Base-by-base conservation (phyloP, 2,329 filamentous ascomycete species). In the Talaromyces islandicus region DNA sequence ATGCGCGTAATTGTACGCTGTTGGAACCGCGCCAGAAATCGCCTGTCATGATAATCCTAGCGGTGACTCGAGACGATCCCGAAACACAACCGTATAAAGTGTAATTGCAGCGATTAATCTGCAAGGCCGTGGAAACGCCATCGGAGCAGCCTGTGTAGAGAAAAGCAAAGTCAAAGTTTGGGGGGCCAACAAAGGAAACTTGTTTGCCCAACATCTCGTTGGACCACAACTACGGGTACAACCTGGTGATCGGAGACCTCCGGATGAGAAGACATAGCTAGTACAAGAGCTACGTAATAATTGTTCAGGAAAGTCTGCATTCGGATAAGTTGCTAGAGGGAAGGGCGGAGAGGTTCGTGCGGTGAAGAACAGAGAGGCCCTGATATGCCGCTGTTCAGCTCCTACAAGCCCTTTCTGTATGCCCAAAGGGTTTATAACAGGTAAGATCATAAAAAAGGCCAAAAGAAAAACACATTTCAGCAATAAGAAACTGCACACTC, bases 401-500 rank as follows among this genome's bases (percentile, higher is more conserved):
- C 21, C 43, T 24, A 46, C 43, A 46, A 24, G 43, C 19, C 19
- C n/a, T 24, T 11, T 46, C 41, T 7, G 4, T 4, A 46, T 46
- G 7, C 43, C 21, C 43, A 19, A 12, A n/a, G 38, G 38, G 12
- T 46, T 19, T 46, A 46, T 10, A 21, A 46, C 17, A 24, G 19
- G 43, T 9, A 21, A 24, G 21, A 46, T 46, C 43, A 24, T 46
- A 24, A 46, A 46, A 46, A 46, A 4, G 38, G 2, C 19, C 43
- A 46, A 11, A 46, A 24, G 19, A 46, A 46, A 43, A 24, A 11
- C 43, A 46, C 24, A 46, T 46, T 46, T 46, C 43, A 41, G 19
- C 30, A 21, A n/a, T 55, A 46, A 46, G 17, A 19, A 46, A 46
- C 43, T 24, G 51, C 41, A 61, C 46, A 51, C 58, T 73, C 68